Percentiles rank a stretch among this genome's conserved stretches.
These are phyloP conservation scores for Lipomyces sp. DNA, from an alignment of 805 yeast genomes.

Conservation along the genomic window DNA sequence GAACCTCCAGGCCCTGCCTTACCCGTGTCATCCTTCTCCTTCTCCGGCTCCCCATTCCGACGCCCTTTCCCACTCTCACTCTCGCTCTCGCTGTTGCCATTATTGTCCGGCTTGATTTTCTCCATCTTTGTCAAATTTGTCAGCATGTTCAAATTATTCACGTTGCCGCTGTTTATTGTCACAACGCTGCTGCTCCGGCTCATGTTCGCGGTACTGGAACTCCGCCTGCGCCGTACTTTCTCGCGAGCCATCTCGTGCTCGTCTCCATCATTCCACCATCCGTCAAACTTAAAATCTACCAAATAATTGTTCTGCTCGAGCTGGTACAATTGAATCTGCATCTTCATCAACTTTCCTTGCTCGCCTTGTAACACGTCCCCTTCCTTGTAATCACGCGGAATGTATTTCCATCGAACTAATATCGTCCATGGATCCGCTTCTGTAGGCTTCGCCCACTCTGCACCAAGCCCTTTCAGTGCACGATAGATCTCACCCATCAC, in stretches of 20 bases:
- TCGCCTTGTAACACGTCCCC: slow-evolving; percentile 40
- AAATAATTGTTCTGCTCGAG: slow-evolving; percentile 93
- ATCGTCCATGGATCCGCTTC: slow-evolving; percentile 89
- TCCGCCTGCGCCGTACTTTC: slow-evolving; percentile 32
- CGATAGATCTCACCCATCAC: slow-evolving; percentile 98
- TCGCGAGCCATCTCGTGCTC: slow-evolving; percentile 36
- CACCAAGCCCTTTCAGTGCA: slow-evolving; percentile 89
- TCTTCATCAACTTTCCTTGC: slow-evolving; percentile 67
- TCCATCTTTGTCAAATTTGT: slow-evolving; percentile 41
- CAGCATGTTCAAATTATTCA: slow-evolving; percentile 29
- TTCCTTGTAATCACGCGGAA: slow-evolving; percentile 44
- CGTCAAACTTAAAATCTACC: slow-evolving; percentile 97
- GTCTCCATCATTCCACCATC: slow-evolving; percentile 71
- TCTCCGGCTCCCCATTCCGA: not conserved
- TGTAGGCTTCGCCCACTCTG: slow-evolving; percentile 95
- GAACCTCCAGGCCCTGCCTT: not conserved
- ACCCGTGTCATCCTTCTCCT: not conserved
- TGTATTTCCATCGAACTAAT: slow-evolving; percentile 89
- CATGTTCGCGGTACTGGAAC: slow-evolving; percentile 21
- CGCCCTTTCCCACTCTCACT: not conserved
- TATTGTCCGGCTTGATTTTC: slow-evolving; percentile 40
- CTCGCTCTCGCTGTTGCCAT: not conserved
- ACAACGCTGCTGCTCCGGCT: slow-evolving; percentile 30
- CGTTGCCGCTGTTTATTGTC: slow-evolving; percentile 32
- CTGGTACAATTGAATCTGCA: slow-evolving; percentile 96